A percentile compares a stretch with the other conserved stretches of the same genome.
These are phyloP conservation scores for Kingdonia uniflora DNA, from an alignment of 164 flowering plant genomes.

Conservation along the genomic window DNA sequence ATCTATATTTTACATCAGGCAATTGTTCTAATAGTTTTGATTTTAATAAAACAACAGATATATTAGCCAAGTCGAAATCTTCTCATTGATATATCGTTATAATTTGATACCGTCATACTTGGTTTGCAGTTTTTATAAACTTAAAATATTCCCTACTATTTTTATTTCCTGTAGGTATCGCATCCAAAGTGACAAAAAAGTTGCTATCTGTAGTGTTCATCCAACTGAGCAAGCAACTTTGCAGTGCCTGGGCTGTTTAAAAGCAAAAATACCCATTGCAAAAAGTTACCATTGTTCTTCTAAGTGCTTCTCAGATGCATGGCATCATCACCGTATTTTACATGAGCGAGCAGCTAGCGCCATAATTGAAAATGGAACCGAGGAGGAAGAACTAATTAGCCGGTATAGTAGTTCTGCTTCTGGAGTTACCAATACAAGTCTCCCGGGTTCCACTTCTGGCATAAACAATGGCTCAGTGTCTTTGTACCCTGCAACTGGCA, in stretches of 20 bases:
- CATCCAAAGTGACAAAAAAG: constrained; percentile 80
- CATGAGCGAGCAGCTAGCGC: constrained; percentile 95
- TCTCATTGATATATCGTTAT: no score
- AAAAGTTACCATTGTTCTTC: constrained; percentile 89
- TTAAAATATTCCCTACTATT: neutral
- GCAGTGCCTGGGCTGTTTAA: constrained; percentile 52
- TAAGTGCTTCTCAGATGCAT: constrained; percentile 91
- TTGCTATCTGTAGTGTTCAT: constrained; percentile 85
- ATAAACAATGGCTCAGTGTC: constrained; percentile 65
- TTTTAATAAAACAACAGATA: no score
- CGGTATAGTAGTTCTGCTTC: constrained; percentile 38
- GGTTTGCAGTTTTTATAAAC: no score
- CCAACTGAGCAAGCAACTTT: constrained; percentile 91
- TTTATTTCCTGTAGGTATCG: constrained; percentile 58
- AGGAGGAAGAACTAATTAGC: constrained; percentile 64
- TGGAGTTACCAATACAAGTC: constrained; percentile 31
- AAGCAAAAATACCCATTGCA: constrained; percentile 47
- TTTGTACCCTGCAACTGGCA: constrained; percentile 49
- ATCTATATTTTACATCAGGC: no score
- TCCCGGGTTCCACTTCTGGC: constrained; percentile 52
- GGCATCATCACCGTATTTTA: constrained; percentile 93
- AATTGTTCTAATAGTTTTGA: no score
- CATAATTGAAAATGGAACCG: constrained; percentile 71
- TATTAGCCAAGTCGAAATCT: no score
- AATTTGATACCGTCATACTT: no score